Evolutionary conservation across 768 basidiomycete genomes (phyloP).

Genomic region (Tricholomella constricta): DNA sequence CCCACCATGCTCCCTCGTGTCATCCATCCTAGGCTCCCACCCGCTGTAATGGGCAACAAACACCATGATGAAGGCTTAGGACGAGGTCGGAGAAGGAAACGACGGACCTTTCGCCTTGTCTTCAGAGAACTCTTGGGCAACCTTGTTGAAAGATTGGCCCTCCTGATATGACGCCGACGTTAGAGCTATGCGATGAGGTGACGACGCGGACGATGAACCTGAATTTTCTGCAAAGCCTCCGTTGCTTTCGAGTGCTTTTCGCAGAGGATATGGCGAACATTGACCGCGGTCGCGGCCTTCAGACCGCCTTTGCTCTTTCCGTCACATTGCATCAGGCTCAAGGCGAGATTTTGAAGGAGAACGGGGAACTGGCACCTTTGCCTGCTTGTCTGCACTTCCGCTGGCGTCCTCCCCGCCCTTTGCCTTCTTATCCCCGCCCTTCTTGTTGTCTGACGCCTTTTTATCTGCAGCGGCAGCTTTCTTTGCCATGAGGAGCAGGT

Average conservation of each 20-base stretch:
- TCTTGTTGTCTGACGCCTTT: slow-evolving; percentile 37
- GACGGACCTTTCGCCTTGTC: slow-evolving; percentile 82
- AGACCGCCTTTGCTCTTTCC: slow-evolving; percentile 54
- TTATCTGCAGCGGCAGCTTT: slow-evolving; percentile 33
- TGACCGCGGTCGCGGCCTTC: slow-evolving; percentile 80
- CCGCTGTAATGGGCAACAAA: slow-evolving; percentile 46
- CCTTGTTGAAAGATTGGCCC: slow-evolving; percentile 84
- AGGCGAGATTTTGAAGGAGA: not conserved
- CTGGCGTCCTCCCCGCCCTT: slow-evolving; percentile 41
- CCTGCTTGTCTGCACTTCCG: slow-evolving; percentile 36
- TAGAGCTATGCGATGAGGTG: not conserved
- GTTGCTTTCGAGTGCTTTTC: slow-evolving; percentile 83
- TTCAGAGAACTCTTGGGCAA: slow-evolving; percentile 88
- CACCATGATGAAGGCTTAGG: not conserved
- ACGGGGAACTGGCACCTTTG: slow-evolving; percentile 33
- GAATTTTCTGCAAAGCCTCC: slow-evolving; percentile 78
- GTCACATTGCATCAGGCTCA: not conserved
- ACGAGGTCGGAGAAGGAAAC: not conserved
- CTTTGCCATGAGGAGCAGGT: slow-evolving; percentile 37
- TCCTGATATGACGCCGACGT: slow-evolving; percentile 38
- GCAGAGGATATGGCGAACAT: slow-evolving; percentile 86
- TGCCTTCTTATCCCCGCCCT: slow-evolving; percentile 43
- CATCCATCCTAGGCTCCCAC: slow-evolving; percentile 90
- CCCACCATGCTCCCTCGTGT: slow-evolving; percentile 85
- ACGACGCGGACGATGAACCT: slow-evolving; percentile 46